Conservation (phyloP, 257 asterid species). For the Misopates orontium region DNA sequence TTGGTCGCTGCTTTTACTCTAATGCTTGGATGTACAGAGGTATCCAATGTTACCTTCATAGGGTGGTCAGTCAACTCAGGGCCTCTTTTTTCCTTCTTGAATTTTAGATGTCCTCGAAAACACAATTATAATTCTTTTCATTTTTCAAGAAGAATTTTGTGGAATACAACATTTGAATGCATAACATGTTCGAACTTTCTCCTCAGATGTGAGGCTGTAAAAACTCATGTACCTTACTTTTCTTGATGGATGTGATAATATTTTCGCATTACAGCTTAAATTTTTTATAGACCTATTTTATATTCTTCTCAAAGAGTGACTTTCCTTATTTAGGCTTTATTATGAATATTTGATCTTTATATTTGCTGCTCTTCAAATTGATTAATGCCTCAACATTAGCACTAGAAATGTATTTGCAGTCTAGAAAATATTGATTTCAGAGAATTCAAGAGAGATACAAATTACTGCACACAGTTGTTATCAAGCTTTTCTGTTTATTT, state of each 20-base stretch:
- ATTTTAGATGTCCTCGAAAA: background rate
- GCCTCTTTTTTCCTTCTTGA: constrained; percentile 11
- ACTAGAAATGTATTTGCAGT: too few species aligned
- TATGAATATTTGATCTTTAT: too few species aligned
- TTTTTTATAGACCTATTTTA: background rate
- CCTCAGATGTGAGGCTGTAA: background rate
- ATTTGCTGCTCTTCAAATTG: too few species aligned
- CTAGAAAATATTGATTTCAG: too few species aligned
- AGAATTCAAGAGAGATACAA: too few species aligned
- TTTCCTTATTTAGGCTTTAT: background rate
- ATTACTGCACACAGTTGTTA: too few species aligned
- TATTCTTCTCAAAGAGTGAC: background rate
- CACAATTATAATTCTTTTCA: background rate
- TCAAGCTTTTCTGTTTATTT: too few species aligned
- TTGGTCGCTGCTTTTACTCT: background rate
- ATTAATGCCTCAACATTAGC: too few species aligned
- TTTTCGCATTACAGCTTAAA: background rate
- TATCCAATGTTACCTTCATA: background rate
- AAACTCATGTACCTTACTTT: constrained; percentile 3
- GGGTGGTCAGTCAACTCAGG: too few species aligned
- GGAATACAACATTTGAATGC: background rate
- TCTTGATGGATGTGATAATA: background rate
- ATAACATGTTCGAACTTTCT: constrained; percentile 8
- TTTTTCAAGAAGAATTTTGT: background rate
- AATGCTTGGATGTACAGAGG: background rate